phyloP scores from a whole-genome alignment of 495 filamentous ascomycete genomes.

The Lasiosphaeria hispida region DNA sequence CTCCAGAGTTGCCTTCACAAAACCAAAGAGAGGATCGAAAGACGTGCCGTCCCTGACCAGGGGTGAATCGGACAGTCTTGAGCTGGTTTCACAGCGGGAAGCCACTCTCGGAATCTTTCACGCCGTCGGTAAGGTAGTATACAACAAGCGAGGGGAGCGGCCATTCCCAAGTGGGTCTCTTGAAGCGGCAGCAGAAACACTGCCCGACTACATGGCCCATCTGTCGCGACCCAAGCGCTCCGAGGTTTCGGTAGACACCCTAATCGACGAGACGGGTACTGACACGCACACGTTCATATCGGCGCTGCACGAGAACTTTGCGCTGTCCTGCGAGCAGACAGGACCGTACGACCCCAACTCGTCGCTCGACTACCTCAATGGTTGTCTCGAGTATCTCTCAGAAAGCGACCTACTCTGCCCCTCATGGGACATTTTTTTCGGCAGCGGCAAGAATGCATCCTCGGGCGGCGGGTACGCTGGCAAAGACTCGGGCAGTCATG shows the following conservation, averaged over 20 bases:
- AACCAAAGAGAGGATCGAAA: slow-evolving; percentile 56
- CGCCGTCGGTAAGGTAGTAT: slow-evolving; percentile 89
- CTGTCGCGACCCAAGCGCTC: slow-evolving; percentile 62
- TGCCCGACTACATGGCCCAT: slow-evolving; percentile 62
- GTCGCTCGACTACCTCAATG: slow-evolving; percentile 64
- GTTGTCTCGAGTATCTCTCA: slow-evolving; percentile 79
- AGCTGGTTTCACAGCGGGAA: slow-evolving; percentile 78
- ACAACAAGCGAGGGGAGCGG: slow-evolving; percentile 75
- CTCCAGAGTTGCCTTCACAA: slow-evolving; percentile 60
- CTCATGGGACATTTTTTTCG: slow-evolving; percentile 55
- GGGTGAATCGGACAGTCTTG: slow-evolving; percentile 68
- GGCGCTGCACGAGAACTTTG: slow-evolving; percentile 94
- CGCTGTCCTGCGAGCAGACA: slow-evolving; percentile 71
- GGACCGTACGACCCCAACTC: slow-evolving; percentile 43
- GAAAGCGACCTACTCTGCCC: slow-evolving; percentile 79
- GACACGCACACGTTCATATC: slow-evolving; percentile 85
- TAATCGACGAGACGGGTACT: slow-evolving; percentile 87
- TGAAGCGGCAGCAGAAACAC: slow-evolving; percentile 40
- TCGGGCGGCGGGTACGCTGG: slow-evolving; percentile 41
- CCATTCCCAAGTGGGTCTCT: slow-evolving; percentile 27
- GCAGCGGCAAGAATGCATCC: slow-evolving; percentile 38
- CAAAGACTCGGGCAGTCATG: slow-evolving; percentile 60
- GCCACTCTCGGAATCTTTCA: slow-evolving; percentile 90
- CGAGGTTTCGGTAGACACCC: slow-evolving; percentile 66
- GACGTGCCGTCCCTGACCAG: slow-evolving; percentile 58